Base-by-base conservation (phyloP, 2,329 filamentous ascomycete genomes). In the Emergomyces orientalis region DNA sequence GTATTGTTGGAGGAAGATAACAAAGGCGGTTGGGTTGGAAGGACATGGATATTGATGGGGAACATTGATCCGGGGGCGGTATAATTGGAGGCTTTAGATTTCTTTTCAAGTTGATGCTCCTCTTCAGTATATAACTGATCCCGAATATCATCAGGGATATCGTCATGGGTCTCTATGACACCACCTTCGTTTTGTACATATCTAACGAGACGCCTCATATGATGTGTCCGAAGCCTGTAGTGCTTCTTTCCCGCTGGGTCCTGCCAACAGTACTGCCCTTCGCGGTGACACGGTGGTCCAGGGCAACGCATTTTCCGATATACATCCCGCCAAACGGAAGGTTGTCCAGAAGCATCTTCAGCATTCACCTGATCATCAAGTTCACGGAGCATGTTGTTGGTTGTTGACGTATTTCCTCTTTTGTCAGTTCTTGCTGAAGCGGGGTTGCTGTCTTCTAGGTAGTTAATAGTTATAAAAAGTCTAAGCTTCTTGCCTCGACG, bases 211-310 rank as follows among this genome's bases (percentile, higher is more conserved):
- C 45, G 63, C 64, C 65, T 73, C 13, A 75, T 62, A 62, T 74
- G 67, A 55, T 69, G 67, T n/a, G 65, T 69, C 34, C 60, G 67
- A 0, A 75, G 39, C 67, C 61, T 65, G 32, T 74, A 70, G 63
- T 76, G 70, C 66, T 74, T 70, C 69, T 74, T 65, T 64, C 67
- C 61, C 41, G 65, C n/a, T 27, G 70, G 70, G 62, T 76, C 70
- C 45, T 65, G 63, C 73, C 69, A 76, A 65, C 69, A 76, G 61
- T 74, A 67, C 45, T 70, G 69, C 34, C 72, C 69, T 59, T n/a
- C n/a, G n/a, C 13, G 43, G 27, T 32, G 14, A 25, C 51, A 39
- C 25, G 47, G 39, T 22, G 27, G 51, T 14, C 62, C 64, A 19
- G 59, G 59, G 49, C 64, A 65, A 13, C 56, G 64, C 63, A 65